A percentile compares a stretch with the other conserved stretches of the same genome.
Conservation (phyloP, 2,329 filamentous ascomycete genomes). For the Colletotrichum sp. region DNA sequence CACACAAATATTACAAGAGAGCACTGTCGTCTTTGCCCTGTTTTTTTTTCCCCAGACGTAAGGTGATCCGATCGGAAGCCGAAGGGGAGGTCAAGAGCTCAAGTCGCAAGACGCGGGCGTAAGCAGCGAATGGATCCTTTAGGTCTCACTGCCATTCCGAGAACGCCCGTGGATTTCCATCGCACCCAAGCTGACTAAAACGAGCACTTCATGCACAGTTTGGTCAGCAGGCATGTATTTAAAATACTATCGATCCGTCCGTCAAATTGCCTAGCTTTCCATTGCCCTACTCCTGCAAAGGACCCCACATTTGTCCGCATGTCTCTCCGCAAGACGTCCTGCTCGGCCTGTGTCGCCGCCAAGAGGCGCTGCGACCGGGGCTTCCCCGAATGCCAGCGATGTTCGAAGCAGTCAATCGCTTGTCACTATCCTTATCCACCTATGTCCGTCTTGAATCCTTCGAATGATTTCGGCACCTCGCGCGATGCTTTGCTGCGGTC, state of each 20-base stretch:
- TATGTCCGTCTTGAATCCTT: too few species aligned
- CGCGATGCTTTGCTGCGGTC: background rate
- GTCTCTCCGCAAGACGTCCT: slow-evolving; percentile 13
- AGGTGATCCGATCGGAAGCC: background rate
- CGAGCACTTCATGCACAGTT: background rate
- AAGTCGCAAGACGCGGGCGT: background rate
- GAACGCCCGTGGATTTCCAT: background rate
- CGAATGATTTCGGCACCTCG: background rate
- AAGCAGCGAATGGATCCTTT: background rate
- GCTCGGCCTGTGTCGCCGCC: background rate
- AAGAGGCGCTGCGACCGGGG: slow-evolving; percentile 3
- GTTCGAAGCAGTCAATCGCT: background rate
- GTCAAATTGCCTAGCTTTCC: background rate
- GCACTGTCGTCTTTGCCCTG: background rate
- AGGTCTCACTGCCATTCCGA: background rate
- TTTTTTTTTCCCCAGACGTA: background rate
- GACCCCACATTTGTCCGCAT: slow-evolving; percentile 2
- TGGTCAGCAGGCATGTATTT: background rate
- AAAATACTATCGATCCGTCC: background rate
- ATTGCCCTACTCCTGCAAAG: background rate
- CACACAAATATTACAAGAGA: background rate
- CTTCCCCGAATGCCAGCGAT: background rate
- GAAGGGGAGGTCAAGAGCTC: background rate
- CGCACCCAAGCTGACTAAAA: background rate
- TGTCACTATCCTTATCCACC: slow-evolving; percentile 5